Evolutionary conservation across 2,329 filamentous ascomycete genomes (phyloP), one percentile per base, ranked within the genome.

Genomic region (Canariomyces notabilis): DNA sequence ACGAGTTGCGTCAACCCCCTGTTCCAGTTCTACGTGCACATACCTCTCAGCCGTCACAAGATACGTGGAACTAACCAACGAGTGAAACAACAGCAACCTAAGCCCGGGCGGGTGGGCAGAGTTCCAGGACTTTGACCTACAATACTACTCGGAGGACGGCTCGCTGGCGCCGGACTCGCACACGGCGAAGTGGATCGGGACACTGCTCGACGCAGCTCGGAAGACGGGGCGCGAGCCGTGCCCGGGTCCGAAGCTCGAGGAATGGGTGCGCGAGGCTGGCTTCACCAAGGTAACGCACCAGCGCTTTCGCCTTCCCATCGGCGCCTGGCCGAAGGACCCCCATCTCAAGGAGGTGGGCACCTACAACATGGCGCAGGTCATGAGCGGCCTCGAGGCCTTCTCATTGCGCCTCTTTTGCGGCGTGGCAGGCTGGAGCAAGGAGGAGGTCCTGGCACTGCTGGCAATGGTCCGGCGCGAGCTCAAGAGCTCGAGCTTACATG

Each of bases 21-120:
- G 12, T 3, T 20, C 20, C 18, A 11, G 14, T 3, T 8, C 22
- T 36, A n/a, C n/a, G n/a, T n/a, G n/a, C n/a, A n/a, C n/a, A n/a
- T n/a, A n/a, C n/a, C n/a, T n/a, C n/a, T n/a, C n/a, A n/a, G n/a
- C n/a, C n/a, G n/a, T n/a, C 18, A n/a, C 7, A 26, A 2, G 15
- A 21, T 11, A 5, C 20, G 2, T n/a, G 18, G 16, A 11, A 35
- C 33, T n/a, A 3, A 40, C 7, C 9, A 12, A 6, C 26, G 18
- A 11, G 11, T 5, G 21, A 15, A 16, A n/a, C n/a, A 37, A 23
- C 15, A 63, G 64, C 18, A 62, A 67, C 37, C 53, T 67, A 2
- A 57, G 55, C 31, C 67, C 64, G 2, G 66, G 65, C 12, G 68
- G 66, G 1, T 71, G 60, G 55, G 59, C 50, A 23, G 61, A 64